A percentile compares a stretch with the other conserved stretches of the same genome.
Conservation (phyloP, 129 eudicot species). For the Gnaphalium uliginosum region DNA sequence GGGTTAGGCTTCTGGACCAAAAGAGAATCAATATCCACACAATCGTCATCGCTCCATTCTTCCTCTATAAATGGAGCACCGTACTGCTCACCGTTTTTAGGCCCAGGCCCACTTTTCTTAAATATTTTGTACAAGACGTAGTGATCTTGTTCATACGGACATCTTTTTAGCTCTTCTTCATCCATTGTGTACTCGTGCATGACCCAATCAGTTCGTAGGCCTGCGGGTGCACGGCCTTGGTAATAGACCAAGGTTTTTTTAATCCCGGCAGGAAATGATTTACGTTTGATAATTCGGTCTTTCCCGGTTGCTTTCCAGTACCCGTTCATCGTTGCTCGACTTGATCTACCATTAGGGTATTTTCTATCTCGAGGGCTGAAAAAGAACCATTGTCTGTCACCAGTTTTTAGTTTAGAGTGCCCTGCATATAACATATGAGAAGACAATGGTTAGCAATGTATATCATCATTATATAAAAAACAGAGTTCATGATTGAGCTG, state of each 20-base stretch:
- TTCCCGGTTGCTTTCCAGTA: constrained; percentile 98
- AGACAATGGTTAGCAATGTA: constrained; percentile 2
- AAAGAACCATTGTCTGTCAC: constrained; percentile 94
- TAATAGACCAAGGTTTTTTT: constrained; percentile 85
- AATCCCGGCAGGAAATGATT: constrained; percentile 58
- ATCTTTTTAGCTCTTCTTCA: constrained; percentile 83
- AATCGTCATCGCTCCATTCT: constrained; percentile 80
- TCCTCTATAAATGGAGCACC: constrained; percentile 89
- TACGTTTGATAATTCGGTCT: constrained; percentile 62
- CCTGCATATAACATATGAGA: constrained; percentile 42
- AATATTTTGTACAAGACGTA: constrained; percentile 71
- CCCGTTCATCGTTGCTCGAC: constrained; percentile 70
- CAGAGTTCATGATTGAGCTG: not conserved
- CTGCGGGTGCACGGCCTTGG: constrained; percentile 84
- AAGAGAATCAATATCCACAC: constrained; percentile 28
- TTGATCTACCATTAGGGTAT: constrained; percentile 84
- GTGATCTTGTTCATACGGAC: constrained; percentile 53
- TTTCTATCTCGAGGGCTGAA: constrained; percentile 83
- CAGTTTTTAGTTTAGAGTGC: constrained; percentile 65
- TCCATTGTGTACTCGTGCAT: constrained; percentile 91
- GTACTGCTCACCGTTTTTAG: constrained; percentile 90
- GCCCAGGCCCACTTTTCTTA: constrained; percentile 93
- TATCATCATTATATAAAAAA: not conserved
- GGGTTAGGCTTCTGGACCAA: constrained; percentile 29
- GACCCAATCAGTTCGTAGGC: constrained; percentile 88